Conservation (phyloP, 2,329 filamentous ascomycete genomes). For the Scolecobasidium constrictum region DNA sequence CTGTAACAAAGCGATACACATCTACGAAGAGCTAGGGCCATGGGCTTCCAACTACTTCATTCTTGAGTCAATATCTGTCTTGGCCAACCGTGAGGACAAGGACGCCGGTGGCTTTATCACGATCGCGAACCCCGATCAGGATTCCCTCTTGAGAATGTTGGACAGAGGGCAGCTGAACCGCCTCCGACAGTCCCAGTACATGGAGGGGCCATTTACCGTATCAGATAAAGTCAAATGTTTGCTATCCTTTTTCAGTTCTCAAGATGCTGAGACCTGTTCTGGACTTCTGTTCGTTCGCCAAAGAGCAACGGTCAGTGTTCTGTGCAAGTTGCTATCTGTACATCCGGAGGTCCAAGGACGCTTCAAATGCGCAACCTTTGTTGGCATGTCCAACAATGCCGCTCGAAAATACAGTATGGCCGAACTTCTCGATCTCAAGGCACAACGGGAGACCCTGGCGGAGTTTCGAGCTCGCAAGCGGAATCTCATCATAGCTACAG, state of each 20-base stretch:
- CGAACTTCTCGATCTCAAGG: conserved; percentile 35
- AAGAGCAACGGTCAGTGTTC: conserved; percentile 29
- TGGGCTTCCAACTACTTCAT: neutral
- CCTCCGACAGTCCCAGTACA: neutral
- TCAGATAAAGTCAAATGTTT: too few species aligned
- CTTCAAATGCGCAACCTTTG: neutral
- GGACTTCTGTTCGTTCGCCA: conserved; percentile 38
- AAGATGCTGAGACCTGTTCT: conserved; percentile 21
- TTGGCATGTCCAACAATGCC: neutral
- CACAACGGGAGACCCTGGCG: conserved; percentile 40
- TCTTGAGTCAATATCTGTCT: neutral
- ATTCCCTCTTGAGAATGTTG: neutral
- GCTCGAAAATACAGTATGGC: conserved; percentile 24
- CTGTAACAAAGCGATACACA: neutral
- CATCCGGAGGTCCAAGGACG: conserved; percentile 15
- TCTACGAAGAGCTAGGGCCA: neutral
- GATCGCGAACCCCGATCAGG: neutral
- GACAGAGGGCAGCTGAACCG: neutral
- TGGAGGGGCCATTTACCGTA: too few species aligned
- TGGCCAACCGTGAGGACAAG: neutral
- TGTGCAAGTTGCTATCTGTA: conserved; percentile 25
- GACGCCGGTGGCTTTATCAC: neutral
- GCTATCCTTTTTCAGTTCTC: too few species aligned
- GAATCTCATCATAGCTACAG: conserved; percentile 49
- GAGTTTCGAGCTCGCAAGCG: conserved; percentile 38